Percentiles rank a stretch among this genome's conserved stretches.
Conservation (phyloP, 2,329 filamentous ascomycete species). For the Ilyonectria robusta region DNA sequence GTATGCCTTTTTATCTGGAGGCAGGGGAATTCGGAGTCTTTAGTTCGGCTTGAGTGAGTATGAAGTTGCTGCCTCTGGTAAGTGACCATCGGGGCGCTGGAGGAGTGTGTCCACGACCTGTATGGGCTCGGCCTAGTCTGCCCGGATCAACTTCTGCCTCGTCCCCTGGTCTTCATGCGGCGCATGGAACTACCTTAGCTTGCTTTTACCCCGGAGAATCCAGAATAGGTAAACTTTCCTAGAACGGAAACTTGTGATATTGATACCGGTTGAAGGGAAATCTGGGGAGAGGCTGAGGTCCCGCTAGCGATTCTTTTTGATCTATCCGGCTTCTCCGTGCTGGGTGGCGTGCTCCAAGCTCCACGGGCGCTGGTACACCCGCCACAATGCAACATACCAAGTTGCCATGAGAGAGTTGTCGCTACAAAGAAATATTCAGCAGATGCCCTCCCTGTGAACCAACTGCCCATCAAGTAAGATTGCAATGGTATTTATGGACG, state of each 20-base stretch:
- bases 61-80: too few relatives aligned
- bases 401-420: too few relatives aligned
- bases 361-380: too few relatives aligned
- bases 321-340: not conserved
- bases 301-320: not conserved
- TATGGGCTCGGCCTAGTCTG: not conserved
- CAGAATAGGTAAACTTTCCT: slow-evolving; percentile 26
- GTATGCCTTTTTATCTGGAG: too few relatives aligned
- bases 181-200: not conserved
- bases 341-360: too few relatives aligned
- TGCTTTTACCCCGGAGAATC: slow-evolving; percentile 6
- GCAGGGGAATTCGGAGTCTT: too few relatives aligned
- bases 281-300: slow-evolving; percentile 14
- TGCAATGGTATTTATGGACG: not conserved
- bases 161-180: not conserved
- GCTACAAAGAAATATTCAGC: too few relatives aligned
- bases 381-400: too few relatives aligned
- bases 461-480: not conserved
- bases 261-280: slow-evolving; percentile 10
- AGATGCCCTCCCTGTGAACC: not conserved
- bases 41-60: too few relatives aligned
- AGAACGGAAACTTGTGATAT: slow-evolving; percentile 13
- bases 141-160: not conserved
- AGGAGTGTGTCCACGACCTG: too few relatives aligned
- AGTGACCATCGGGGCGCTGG: too few relatives aligned